phyloP scores from a whole-genome alignment of 495 filamentous ascomycete species.

The Terfezia boudieri region DNA sequence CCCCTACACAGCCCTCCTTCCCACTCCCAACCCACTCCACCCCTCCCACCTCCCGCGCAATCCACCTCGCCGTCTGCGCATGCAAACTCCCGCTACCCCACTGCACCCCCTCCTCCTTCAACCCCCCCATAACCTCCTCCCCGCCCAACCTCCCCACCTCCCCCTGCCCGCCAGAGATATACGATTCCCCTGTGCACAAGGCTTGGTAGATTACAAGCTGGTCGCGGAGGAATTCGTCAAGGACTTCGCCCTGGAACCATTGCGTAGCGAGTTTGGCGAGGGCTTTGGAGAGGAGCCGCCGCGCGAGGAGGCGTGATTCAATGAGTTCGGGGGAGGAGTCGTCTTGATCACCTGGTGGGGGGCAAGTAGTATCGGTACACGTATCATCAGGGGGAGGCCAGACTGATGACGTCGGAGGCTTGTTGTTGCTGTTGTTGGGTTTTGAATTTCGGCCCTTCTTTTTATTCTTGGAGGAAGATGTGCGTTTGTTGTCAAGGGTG shows the following conservation, averaged over 20 bases:
- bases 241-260: neutral
- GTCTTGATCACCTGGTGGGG: too few relatives aligned
- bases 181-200: neutral
- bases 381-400: too few relatives aligned
- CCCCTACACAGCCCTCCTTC: neutral
- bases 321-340: too few relatives aligned
- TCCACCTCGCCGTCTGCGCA: neutral
- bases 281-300: neutral
- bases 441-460: too few relatives aligned
- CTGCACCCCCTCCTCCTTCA: neutral
- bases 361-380: too few relatives aligned
- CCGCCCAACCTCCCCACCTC: neutral
- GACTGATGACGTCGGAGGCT: too few relatives aligned
- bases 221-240: neutral
- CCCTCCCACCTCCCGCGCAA: neutral
- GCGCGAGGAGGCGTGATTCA: neutral
- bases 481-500: too few relatives aligned
- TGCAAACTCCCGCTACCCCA: neutral
- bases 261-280: neutral
- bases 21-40: neutral
- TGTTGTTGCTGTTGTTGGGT: too few relatives aligned
- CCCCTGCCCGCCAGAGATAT: neutral
- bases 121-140: neutral
- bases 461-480: too few relatives aligned
- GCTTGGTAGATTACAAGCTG: neutral